Conservation (phyloP, 2,329 filamentous ascomycete genomes). For the Hymenoscyphus fraxineus region DNA sequence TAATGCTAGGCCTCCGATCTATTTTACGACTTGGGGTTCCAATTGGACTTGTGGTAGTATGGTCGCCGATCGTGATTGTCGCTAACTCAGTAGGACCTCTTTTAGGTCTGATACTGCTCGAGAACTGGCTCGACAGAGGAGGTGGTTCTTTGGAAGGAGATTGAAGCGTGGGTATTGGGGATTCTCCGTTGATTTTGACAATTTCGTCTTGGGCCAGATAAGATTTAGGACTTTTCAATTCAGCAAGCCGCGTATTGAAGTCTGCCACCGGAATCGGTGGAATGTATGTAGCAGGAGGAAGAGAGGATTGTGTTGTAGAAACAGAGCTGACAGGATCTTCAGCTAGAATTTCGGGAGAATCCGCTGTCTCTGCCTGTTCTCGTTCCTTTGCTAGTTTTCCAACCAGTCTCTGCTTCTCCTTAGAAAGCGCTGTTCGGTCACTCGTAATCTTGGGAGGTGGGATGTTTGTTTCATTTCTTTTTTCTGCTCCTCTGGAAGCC, state of each 20-base stretch:
- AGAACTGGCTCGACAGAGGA: slow-evolving; percentile 26
- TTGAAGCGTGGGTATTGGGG: slow-evolving; percentile 26
- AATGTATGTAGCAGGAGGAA: slow-evolving; percentile 13
- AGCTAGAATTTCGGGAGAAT: slow-evolving; percentile 9
- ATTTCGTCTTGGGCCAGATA: slow-evolving; percentile 7
- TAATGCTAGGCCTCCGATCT: slow-evolving; percentile 15
- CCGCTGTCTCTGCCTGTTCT: slow-evolving; percentile 16
- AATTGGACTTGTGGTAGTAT: slow-evolving; percentile 33
- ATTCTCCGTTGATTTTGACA: slow-evolving; percentile 14
- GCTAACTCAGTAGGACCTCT: slow-evolving; percentile 29
- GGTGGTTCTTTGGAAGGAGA: slow-evolving; percentile 26
- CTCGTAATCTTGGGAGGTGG: neutral
- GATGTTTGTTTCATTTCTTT: slow-evolving; percentile 20
- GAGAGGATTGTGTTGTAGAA: slow-evolving; percentile 19
- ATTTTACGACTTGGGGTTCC: slow-evolving; percentile 29
- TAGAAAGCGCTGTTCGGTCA: slow-evolving; percentile 21
- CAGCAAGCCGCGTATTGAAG: slow-evolving; percentile 32
- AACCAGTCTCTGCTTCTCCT: slow-evolving; percentile 29
- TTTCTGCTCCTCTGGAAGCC: slow-evolving; percentile 38
- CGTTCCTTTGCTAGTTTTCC: slow-evolving; percentile 25
- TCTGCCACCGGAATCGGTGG: slow-evolving; percentile 28
- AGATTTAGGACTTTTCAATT: slow-evolving; percentile 20
- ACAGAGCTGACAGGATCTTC: slow-evolving; percentile 24
- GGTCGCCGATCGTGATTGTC: slow-evolving; percentile 35
- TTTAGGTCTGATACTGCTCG: slow-evolving; percentile 20